Percentiles rank a stretch among this genome's conserved stretches.
These are phyloP conservation scores for Curvularia spicifera DNA, from an alignment of 2,329 filamentous ascomycete genomes.

Conservation along the genomic window DNA sequence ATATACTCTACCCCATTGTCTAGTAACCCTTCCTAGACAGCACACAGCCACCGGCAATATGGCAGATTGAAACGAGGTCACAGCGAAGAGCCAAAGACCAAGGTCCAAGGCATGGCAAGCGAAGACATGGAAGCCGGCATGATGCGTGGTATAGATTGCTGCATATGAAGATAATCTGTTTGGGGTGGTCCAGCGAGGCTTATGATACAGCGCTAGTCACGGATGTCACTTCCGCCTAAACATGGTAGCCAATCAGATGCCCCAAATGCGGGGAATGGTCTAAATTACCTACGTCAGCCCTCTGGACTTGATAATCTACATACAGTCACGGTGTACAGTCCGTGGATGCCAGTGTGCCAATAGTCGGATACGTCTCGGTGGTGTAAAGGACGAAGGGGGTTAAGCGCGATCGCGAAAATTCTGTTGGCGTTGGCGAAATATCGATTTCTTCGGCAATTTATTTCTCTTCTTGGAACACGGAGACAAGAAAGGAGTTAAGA, in stretches of 20 bases:
- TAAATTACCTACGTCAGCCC: conserved; percentile 16
- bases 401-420: background rate
- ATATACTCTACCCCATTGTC: background rate
- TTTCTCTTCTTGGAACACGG: background rate
- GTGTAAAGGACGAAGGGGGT: no score
- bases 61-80: background rate
- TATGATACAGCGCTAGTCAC: conserved; percentile 4
- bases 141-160: conserved; percentile 12
- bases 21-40: background rate
- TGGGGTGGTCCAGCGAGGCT: background rate
- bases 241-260: conserved; percentile 2
- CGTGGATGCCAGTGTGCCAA: background rate
- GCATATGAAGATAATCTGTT: conserved; percentile 13
- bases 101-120: background rate
- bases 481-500: background rate
- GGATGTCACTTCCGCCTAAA: conserved; percentile 11
- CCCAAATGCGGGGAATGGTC: background rate
- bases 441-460: background rate
- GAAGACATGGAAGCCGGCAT: background rate
- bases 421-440: background rate
- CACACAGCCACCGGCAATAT: conserved; percentile 7
- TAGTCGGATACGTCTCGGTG: no score
- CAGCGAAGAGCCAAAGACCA: background rate
- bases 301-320: conserved; percentile 4
- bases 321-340: background rate